These are phyloP conservation scores for Mycosphaerella sp. DNA, from an alignment of 2,329 filamentous ascomycete species.

Conservation along the genomic window DNA sequence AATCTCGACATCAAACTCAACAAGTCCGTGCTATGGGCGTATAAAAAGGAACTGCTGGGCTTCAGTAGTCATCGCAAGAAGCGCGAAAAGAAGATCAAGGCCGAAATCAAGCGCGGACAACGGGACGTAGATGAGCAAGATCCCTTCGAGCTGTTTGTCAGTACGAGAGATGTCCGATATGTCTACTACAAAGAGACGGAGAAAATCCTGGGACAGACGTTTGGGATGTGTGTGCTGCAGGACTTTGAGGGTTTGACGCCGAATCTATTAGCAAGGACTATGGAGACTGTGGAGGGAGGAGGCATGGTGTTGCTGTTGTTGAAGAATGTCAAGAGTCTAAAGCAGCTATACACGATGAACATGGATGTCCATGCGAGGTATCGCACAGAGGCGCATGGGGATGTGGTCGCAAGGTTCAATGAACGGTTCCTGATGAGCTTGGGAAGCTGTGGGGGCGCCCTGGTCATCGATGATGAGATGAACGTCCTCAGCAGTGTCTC, in stretches of 20 bases:
- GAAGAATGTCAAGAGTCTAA: conserved; percentile 94
- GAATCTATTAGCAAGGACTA: conserved; percentile 88
- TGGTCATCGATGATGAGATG: conserved; percentile 95
- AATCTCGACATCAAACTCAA: conserved; percentile 86
- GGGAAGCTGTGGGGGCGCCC: conserved; percentile 87
- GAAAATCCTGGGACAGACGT: conserved; percentile 96
- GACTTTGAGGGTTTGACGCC: conserved; percentile 97
- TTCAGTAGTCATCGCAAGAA: conserved; percentile 97
- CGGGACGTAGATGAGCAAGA: conserved; percentile 89
- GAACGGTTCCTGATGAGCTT: conserved; percentile 94
- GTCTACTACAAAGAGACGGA: conserved; percentile 99
- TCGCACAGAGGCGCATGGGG: conserved; percentile 89
- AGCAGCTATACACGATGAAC: conserved; percentile 90
- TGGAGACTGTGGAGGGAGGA: conserved; percentile 96
- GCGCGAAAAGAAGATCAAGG: conserved; percentile 96
- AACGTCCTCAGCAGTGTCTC: conserved; percentile 90
- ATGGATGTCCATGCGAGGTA: conserved; percentile 99
- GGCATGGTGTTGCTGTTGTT: conserved; percentile 83
- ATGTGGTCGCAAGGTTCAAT: conserved; percentile 94
- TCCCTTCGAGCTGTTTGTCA: conserved; percentile 95
- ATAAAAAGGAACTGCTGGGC: conserved; percentile 93
- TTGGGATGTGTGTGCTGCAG: conserved; percentile 96
- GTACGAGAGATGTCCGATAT: conserved; percentile 94
- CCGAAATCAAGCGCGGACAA: conserved; percentile 91
- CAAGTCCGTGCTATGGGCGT: conserved; percentile 96